Evolutionary conservation across 352 stramenopile genomes (phyloP), one percentile per base, ranked within the genome.

Genomic region (Phytophthora fragariaefolia): DNA sequence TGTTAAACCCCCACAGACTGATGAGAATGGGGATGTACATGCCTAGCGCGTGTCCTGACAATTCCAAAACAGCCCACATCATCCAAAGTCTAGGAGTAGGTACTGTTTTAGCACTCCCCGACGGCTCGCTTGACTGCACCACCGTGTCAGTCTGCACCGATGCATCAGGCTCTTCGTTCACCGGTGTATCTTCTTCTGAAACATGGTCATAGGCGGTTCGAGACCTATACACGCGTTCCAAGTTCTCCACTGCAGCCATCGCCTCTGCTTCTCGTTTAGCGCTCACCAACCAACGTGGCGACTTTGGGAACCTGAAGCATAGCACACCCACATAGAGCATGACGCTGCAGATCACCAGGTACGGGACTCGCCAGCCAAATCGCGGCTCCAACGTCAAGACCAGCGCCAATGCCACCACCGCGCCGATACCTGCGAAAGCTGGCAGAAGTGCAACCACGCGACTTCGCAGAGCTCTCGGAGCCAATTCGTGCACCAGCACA

Each of bases 401-500:
- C 23, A 82, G 34, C 4, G 40, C 43, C 4, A 77, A 51, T 6
- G 66, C 74, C 3, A 63, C 15, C 6, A 73, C 51, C 26, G 50
- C 64, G 10, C 74, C 74, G 6, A 79, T 18, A 6, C 70, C 67
- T 22, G 57, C 63, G 50, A 79, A 77, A 6, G 59, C 69, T n/a
- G 77, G 61, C 0, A 82, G 52, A n/a, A 79, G 28, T 24, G 72
- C 67, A 12, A 77, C 63, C 43, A 76, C 58, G 13, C 71, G 62
- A 22, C 66, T 67, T 28, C 54, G 58, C 28, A 65, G 67, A 6
- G 20, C 6, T 32, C 24, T 71, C 5, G 74, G 74, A 0, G 68
- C 54, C n/a, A 82, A 63, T 32, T 82, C 74, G 13, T 76, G 72
- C 15, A 80, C 48, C 4, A 82, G 26, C 10, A 68, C 69, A 13